These are phyloP conservation scores for Arxiozyma heterogenica DNA, from an alignment of 1,139 yeast genomes.

Conservation along the genomic window DNA sequence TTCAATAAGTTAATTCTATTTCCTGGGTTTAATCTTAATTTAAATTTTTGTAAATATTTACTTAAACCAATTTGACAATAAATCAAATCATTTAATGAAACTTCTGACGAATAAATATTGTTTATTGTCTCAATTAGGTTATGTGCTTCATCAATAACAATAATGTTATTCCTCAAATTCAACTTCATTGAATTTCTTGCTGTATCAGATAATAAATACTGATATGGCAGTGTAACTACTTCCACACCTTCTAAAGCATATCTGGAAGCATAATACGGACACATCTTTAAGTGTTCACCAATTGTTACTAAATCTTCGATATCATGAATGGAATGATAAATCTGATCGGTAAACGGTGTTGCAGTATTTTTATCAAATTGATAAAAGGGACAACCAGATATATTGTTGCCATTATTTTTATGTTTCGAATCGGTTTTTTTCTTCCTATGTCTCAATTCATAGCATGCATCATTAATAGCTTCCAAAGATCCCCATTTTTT, in stretches of 20 bases:
- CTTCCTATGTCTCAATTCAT: slow-evolving; percentile 52
- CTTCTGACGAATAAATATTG: slow-evolving; percentile 54
- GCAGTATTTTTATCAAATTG: slow-evolving; percentile 31
- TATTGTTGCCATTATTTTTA: too few relatives aligned
- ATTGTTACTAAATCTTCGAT: slow-evolving; percentile 67
- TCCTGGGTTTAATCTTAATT: slow-evolving; percentile 56
- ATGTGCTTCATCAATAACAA: slow-evolving; percentile 90
- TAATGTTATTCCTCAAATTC: slow-evolving; percentile 52
- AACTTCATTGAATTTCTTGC: slow-evolving; percentile 56
- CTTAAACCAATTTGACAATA: slow-evolving; percentile 37
- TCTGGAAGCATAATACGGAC: slow-evolving; percentile 79
- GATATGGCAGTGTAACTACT: slow-evolving; percentile 79
- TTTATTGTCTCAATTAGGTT: slow-evolving; percentile 73
- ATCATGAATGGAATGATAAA: slow-evolving; percentile 59
- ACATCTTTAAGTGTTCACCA: slow-evolving; percentile 49
- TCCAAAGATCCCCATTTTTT: slow-evolving; percentile 40
- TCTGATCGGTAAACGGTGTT: slow-evolving; percentile 46
- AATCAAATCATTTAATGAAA: slow-evolving; percentile 44
- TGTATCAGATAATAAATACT: slow-evolving; percentile 55
- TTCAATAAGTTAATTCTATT: slow-evolving; percentile 66
- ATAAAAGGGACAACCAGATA: slow-evolving; percentile 45
- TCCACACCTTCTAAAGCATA: slow-evolving; percentile 51
- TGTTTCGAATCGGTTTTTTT: neutral
- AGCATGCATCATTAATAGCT: slow-evolving; percentile 75
- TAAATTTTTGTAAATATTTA: slow-evolving; percentile 50